Percentiles rank a stretch among this genome's conserved stretches.
Conservation (phyloP, 1,284 basidiomycete genomes). For the Irpex rosettiformis region DNA sequence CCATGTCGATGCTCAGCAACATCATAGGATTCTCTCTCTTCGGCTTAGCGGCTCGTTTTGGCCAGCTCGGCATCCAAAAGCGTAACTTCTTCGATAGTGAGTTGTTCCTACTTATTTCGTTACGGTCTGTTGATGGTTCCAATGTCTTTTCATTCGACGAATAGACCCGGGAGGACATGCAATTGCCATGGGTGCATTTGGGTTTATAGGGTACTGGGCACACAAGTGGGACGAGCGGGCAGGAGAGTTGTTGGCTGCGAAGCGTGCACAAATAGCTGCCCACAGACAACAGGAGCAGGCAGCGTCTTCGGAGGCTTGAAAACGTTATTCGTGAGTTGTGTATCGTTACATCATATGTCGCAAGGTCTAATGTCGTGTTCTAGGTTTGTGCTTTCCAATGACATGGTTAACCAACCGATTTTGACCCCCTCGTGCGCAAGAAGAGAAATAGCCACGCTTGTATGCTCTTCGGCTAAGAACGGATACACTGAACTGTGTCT, state of each 20-base stretch:
- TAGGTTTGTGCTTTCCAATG: background rate
- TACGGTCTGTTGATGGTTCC: background rate
- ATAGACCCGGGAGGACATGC: conserved; percentile 63
- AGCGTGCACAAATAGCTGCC: conserved; percentile 54
- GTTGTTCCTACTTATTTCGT: background rate
- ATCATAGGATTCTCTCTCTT: conserved; percentile 77
- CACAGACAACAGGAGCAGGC: conserved; percentile 30
- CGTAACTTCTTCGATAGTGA: conserved; percentile 65
- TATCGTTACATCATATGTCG: background rate
- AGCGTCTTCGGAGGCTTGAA: background rate
- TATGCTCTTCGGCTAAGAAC: background rate
- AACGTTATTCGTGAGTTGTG: background rate
- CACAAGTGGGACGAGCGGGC: conserved; percentile 62
- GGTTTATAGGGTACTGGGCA: conserved; percentile 65
- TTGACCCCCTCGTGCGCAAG: too few relatives aligned
- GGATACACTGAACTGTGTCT: too few relatives aligned
- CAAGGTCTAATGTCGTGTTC: background rate
- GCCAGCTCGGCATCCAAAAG: conserved; percentile 79
- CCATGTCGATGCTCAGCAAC: conserved; percentile 70
- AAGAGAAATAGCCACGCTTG: too few relatives aligned
- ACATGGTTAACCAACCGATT: background rate
- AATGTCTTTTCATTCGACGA: background rate
- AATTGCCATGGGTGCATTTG: conserved; percentile 65
- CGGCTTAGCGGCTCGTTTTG: conserved; percentile 74
- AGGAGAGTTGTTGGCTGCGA: conserved; percentile 54